A percentile compares a stretch with the other conserved stretches of the same genome.
These are phyloP conservation scores for Pythium utonaiense DNA, from an alignment of 352 stramenopile genomes.

Conservation along the genomic window DNA sequence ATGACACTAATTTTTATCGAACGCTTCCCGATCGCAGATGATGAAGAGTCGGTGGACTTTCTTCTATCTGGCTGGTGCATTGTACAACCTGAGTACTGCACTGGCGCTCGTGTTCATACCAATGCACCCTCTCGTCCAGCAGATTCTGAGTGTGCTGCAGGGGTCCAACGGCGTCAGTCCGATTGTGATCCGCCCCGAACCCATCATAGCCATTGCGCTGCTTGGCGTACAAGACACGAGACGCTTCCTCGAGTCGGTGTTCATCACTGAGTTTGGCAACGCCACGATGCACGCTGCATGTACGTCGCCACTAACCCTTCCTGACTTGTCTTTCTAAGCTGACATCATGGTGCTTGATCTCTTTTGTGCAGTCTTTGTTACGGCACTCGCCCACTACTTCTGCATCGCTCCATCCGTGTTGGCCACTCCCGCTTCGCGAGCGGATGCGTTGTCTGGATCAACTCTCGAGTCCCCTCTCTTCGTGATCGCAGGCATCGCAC, in stretches of 20 bases:
- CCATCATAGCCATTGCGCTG: conserved; percentile 40
- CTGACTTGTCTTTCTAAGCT: no score
- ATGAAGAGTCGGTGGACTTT: conserved; percentile 62
- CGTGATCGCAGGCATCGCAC: conserved; percentile 20
- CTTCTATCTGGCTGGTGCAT: conserved; percentile 63
- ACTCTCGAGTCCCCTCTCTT: conserved; percentile 16
- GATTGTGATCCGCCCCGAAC: conserved; percentile 37
- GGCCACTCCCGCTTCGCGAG: conserved; percentile 15
- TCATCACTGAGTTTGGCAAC: conserved; percentile 65
- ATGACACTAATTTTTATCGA: no score
- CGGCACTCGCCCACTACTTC: conserved; percentile 65
- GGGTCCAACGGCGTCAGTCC: background rate
- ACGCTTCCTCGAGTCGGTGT: conserved; percentile 52
- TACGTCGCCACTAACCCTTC: no score
- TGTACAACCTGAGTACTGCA: conserved; percentile 38
- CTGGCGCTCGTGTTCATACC: conserved; percentile 28
- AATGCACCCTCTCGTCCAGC: conserved; percentile 32
- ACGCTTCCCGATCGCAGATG: no score
- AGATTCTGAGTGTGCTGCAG: conserved; percentile 34
- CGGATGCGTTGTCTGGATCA: conserved; percentile 7
- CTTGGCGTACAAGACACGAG: conserved; percentile 52
- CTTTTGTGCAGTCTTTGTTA: conserved; percentile 47
- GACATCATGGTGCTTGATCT: background rate
- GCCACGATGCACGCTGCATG: conserved; percentile 53
- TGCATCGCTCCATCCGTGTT: conserved; percentile 44